Conservation (phyloP, 2,329 filamentous ascomycete species). For the Penicillium crustosum region DNA sequence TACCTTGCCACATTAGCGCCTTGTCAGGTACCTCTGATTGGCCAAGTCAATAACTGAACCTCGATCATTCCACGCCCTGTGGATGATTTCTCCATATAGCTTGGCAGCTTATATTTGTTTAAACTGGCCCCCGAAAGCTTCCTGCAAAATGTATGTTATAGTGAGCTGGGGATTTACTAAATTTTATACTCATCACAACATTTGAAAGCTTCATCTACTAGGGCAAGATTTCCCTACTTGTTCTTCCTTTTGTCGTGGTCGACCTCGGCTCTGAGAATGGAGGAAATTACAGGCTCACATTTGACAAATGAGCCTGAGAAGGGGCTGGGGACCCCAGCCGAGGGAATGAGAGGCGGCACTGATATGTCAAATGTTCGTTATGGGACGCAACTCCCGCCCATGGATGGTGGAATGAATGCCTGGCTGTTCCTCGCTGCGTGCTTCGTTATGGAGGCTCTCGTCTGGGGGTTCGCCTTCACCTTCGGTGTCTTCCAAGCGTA, state of each 20-base stretch:
- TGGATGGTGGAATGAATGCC: slow-evolving; percentile 42
- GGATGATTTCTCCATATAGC: background rate
- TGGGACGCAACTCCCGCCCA: slow-evolving; percentile 22
- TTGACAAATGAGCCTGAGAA: slow-evolving; percentile 5
- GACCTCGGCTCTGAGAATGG: background rate
- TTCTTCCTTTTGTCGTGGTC: background rate
- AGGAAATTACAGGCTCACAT: background rate
- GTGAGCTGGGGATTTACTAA: background rate
- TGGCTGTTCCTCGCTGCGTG: slow-evolving; percentile 52
- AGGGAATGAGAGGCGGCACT: background rate
- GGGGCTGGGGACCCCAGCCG: background rate
- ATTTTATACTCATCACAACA: too few relatives aligned
- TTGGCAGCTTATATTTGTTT: background rate
- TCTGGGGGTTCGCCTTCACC: slow-evolving; percentile 48
- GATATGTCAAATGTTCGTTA: background rate
- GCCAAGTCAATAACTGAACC: background rate
- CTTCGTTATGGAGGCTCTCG: slow-evolving; percentile 54
- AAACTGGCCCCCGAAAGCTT: background rate
- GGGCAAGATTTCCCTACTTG: background rate
- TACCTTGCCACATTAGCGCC: background rate
- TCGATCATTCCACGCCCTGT: background rate
- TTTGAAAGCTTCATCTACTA: background rate
- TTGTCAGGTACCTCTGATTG: background rate
- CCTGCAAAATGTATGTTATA: too few relatives aligned
- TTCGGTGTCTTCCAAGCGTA: slow-evolving; percentile 33